Percentiles rank a stretch among this genome's conserved stretches.
Conservation (phyloP, 2,329 filamentous ascomycete species). For the Tolypocladium nubicola region DNA sequence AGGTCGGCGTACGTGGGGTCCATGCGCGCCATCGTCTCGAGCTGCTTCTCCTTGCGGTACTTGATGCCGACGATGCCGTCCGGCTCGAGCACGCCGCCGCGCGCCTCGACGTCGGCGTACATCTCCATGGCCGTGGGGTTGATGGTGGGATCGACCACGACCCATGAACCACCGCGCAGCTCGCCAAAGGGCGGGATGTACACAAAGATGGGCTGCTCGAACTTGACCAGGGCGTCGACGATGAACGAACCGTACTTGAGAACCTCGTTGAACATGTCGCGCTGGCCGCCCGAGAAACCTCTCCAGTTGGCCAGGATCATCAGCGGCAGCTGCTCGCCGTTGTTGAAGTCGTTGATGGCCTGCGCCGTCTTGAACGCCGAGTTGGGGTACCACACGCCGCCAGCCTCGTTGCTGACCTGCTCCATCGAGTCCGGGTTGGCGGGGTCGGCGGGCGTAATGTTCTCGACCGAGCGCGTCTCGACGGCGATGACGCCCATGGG, state of each 20-base stretch:
- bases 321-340: slow-evolving; percentile 91
- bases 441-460: slow-evolving; percentile 89
- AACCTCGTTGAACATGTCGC: slow-evolving; percentile 99
- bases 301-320: slow-evolving; percentile 99
- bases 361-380: slow-evolving; percentile 99
- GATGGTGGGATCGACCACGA: slow-evolving; percentile 97
- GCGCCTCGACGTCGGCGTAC: slow-evolving; percentile 93
- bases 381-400: slow-evolving; percentile 99
- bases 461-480: slow-evolving; percentile 92
- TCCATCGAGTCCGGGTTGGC: slow-evolving; percentile 98
- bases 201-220: slow-evolving; percentile 96
- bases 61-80: slow-evolving; percentile 99
- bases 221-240: slow-evolving; percentile 95
- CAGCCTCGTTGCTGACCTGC: slow-evolving; percentile 86
- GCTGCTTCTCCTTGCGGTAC: slow-evolving; percentile 93
- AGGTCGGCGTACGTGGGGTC: slow-evolving; percentile 76
- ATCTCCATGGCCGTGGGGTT: slow-evolving; percentile 97
- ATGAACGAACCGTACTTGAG: slow-evolving; percentile 99
- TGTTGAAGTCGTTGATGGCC: slow-evolving; percentile 98
- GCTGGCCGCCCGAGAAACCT: slow-evolving; percentile 98
- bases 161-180: slow-evolving; percentile 97
- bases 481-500: slow-evolving; percentile 97
- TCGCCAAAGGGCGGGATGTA: slow-evolving; percentile 97
- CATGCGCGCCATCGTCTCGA: slow-evolving; percentile 92
- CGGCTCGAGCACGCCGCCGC: slow-evolving; percentile 93